These are phyloP conservation scores for Paramyrothecium sp. DNA, from an alignment of 2,329 filamentous ascomycete species.

Conservation along the genomic window DNA sequence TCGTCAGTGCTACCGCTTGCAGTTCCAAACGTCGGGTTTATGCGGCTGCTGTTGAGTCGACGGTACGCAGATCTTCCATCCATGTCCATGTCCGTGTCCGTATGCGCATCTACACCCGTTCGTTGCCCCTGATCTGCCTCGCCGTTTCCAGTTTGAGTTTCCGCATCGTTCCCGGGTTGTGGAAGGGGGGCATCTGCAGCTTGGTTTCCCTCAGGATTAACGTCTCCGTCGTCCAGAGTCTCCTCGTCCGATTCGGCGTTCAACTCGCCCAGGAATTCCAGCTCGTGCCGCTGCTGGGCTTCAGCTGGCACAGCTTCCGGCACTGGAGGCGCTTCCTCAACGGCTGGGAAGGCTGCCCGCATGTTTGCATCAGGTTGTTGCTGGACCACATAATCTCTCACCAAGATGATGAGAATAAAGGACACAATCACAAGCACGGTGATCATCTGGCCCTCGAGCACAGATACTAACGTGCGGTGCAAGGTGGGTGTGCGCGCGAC, in stretches of 20 bases:
- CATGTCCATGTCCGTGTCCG: no score
- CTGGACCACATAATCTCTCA: constrained; percentile 96
- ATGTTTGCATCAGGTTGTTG: constrained; percentile 93
- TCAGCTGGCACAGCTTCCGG: constrained; percentile 12
- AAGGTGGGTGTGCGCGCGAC: constrained; percentile 68
- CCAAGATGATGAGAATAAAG: constrained; percentile 96
- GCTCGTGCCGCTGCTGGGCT: neutral
- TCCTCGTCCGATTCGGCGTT: constrained; percentile 26
- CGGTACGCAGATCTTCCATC: neutral
- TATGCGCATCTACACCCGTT: neutral
- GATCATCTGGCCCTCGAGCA: constrained; percentile 90
- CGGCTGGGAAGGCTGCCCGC: constrained; percentile 61
- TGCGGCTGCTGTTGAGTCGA: no score
- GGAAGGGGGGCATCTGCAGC: constrained; percentile 7
- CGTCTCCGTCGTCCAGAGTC: constrained; percentile 24
- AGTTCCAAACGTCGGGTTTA: no score
- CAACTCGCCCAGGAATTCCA: neutral
- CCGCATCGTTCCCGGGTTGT: constrained; percentile 8
- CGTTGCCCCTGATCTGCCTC: neutral
- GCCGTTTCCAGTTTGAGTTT: constrained; percentile 3
- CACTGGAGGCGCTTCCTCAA: constrained; percentile 25
- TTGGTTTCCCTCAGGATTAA: constrained; percentile 3
- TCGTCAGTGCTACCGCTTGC: no score
- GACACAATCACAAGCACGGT: constrained; percentile 87
- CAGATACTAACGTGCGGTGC: constrained; percentile 78